Evolutionary conservation across 192 early-diverging fungal species (phyloP), one percentile per base, ranked within the genome.

Genomic region (Diversispora eburnea): DNA sequence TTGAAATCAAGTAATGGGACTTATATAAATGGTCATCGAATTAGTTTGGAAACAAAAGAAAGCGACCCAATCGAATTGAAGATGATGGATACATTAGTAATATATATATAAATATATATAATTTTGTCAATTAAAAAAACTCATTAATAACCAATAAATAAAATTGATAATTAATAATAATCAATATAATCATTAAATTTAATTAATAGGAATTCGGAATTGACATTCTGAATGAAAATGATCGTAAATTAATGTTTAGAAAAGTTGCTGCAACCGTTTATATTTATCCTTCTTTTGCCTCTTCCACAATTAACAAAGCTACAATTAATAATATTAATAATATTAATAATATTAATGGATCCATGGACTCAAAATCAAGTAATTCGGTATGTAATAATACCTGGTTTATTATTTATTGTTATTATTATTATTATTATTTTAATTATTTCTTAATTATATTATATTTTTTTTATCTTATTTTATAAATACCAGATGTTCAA

Each of bases 1-100:
- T 82, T 89, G 19, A 88, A 88, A 71, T 92, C 90, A 3, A 88
- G 86, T 70, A 94, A 94, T 74, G 93, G 93, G 15, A 94, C 93
- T 0, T 94, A 93, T 77, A 68, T 94, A 22, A 92, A 94, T 75
- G 87, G 85, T 13, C 77, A 81, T 15, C 78, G 93, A 60, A 77
- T 94, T 19, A 88, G 85, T 46, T 84, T 86, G 4, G 93, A 94
- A 75, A 81, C 83, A 57, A 75, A 81, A 20, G 84, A 87, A 71
- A 88, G 86, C 73, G 83, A 71, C 4, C 83, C 89, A 0, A 67
- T 81, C 49, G 85, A 89, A 69, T 70, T 94, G 3, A 68, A 54
- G 12, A 43, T 43, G 13, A 45, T 46, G 17, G 12, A 20, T 12
- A 22, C 8, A 33, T 33, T 33, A 33, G 33, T 20, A 22, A 60